Percentiles rank a stretch among this genome's conserved stretches.
These are phyloP conservation scores for Collariella sp. DNA, from an alignment of 495 filamentous ascomycete species.

Conservation along the genomic window DNA sequence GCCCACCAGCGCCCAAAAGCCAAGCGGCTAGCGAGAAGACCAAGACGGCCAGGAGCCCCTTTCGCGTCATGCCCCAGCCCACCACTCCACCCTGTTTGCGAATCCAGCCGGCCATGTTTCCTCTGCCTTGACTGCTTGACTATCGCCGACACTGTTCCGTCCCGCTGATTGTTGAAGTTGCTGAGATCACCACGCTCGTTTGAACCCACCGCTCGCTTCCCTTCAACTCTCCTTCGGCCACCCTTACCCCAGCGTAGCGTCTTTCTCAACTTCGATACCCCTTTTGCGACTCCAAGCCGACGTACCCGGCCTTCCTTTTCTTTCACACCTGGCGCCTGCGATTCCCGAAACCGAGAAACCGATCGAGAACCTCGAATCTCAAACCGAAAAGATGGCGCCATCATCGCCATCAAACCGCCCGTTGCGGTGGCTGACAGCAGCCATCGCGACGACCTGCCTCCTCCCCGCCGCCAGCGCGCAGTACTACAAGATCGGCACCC, in stretches of 20 bases:
- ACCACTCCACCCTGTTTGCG: constrained; percentile 2
- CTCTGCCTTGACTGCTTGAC: constrained; percentile 9
- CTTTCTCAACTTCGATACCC: background rate
- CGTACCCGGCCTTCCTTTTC: background rate
- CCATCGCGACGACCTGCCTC: constrained; percentile 13
- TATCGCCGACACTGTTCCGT: background rate
- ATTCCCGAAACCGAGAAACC: background rate
- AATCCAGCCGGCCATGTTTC: constrained; percentile 15
- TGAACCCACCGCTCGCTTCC: constrained; percentile 2
- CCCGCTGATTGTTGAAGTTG: constrained; percentile 7
- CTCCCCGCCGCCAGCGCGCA: constrained; percentile 16
- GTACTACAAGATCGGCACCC: constrained; percentile 21
- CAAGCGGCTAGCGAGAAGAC: constrained; percentile 20
- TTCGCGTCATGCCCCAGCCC: constrained; percentile 11
- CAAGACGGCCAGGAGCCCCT: constrained; percentile 6
- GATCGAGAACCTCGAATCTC: background rate
- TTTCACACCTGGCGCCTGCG: background rate
- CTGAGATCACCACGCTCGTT: constrained; percentile 10
- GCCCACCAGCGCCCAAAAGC: constrained; percentile 17
- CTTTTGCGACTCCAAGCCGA: background rate
- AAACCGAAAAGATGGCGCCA: constrained; percentile 2
- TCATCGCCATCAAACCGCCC: constrained; percentile 3
- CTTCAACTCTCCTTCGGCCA: background rate
- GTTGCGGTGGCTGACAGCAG: constrained; percentile 15
- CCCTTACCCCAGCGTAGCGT: background rate